These are phyloP conservation scores for Lasiodiplodia sp. DNA, from an alignment of 2,329 filamentous ascomycete genomes.

Conservation along the genomic window DNA sequence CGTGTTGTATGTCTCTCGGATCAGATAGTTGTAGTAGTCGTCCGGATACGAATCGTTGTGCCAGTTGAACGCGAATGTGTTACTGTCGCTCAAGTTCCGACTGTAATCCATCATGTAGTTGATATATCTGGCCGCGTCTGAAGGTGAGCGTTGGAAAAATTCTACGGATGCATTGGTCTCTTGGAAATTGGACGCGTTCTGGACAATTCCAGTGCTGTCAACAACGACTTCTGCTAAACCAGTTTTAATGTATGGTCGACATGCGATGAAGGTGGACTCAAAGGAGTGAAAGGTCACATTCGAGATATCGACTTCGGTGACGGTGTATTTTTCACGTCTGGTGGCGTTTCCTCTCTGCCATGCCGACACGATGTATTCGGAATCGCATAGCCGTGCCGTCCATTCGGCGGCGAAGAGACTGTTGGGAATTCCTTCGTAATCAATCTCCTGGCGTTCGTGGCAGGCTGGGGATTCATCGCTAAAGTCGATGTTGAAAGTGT, in stretches of 20 bases:
- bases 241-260: constrained; percentile 43
- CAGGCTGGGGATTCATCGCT: not conserved
- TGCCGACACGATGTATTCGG: constrained; percentile 2
- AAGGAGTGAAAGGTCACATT: constrained; percentile 11
- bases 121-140: not conserved
- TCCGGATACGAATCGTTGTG: constrained; percentile 57
- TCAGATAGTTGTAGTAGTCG: constrained; percentile 60
- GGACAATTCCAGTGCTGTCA: constrained; percentile 3
- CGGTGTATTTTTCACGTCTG: not conserved
- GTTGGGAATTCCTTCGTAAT: constrained; percentile 2
- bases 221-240: constrained; percentile 43
- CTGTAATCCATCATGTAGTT: not conserved
- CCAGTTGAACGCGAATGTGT: constrained; percentile 41
- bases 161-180: not conserved
- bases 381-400: constrained; percentile 4
- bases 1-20: constrained; percentile 42
- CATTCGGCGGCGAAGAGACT: not conserved
- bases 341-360: constrained; percentile 8
- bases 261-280: constrained; percentile 44
- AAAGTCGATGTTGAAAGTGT: constrained; percentile 2
- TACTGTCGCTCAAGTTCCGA: not conserved
- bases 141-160: not conserved
- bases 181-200: constrained; percentile 1
- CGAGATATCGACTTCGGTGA: constrained; percentile 4
- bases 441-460: not conserved